Evolutionary conservation across 2,329 filamentous ascomycete species (phyloP).

Genomic region (Colletotrichum spaethianum): DNA sequence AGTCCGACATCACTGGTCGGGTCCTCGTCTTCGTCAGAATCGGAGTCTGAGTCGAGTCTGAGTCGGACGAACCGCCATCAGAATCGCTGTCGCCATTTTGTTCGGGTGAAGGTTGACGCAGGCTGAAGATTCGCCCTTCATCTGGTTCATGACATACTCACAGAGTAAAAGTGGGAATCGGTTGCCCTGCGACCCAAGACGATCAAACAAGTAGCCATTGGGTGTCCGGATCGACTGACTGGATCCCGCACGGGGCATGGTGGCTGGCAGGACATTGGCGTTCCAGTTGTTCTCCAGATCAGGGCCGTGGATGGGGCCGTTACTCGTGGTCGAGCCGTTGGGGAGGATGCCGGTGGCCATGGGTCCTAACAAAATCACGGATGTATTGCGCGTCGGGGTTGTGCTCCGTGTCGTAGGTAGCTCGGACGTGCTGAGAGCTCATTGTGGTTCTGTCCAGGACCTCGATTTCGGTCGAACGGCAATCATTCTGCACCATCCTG

Average conservation of each 20-base stretch:
- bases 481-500: conserved; percentile 4
- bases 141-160: conserved; percentile 15
- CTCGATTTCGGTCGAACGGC: conserved; percentile 11
- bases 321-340: background rate
- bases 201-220: conserved; percentile 12
- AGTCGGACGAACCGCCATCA: background rate
- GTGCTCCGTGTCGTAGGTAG: conserved; percentile 12
- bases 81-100: background rate
- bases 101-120: background rate
- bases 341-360: conserved; percentile 10
- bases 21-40: background rate
- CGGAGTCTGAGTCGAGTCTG: too few relatives aligned
- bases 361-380: conserved; percentile 5
- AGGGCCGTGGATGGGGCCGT: background rate
- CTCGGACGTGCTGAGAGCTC: background rate
- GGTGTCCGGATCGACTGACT: background rate
- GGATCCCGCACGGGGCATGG: conserved; percentile 2
- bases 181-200: conserved; percentile 19
- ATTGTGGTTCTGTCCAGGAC: conserved; percentile 4
- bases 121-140: conserved; percentile 18
- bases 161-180: conserved; percentile 1
- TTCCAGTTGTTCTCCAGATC: background rate
- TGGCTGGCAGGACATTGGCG: background rate
- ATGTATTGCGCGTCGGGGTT: conserved; percentile 13
- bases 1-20: background rate